These are phyloP conservation scores for Aspergillus cavernicola DNA, from an alignment of 495 filamentous ascomycete genomes.

Conservation along the genomic window DNA sequence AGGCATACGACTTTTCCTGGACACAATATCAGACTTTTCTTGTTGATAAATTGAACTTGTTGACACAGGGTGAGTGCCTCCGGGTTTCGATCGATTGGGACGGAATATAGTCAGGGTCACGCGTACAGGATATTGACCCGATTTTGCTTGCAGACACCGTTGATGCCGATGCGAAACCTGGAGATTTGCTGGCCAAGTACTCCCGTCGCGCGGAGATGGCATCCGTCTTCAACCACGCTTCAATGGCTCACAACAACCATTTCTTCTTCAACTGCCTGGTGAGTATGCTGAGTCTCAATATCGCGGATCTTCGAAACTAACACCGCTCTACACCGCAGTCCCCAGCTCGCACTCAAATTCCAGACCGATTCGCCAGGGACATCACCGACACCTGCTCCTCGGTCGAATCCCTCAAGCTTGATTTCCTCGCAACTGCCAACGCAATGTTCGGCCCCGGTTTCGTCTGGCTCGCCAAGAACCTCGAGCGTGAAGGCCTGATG, in stretches of 20 bases:
- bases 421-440: conserved; percentile 76
- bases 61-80: conserved; percentile 65
- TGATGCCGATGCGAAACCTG: conserved; percentile 51
- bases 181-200: conserved; percentile 68
- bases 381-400: conserved; percentile 71
- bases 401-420: conserved; percentile 70
- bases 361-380: conserved; percentile 40
- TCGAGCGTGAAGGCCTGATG: conserved; percentile 48
- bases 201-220: conserved; percentile 76
- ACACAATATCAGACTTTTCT: conserved; percentile 72
- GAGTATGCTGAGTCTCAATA: too few species aligned
- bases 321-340: conserved; percentile 31
- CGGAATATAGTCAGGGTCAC: not conserved
- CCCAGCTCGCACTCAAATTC: conserved; percentile 48
- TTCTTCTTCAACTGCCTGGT: conserved; percentile 81
- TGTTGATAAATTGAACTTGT: conserved; percentile 67
- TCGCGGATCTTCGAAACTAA: too few species aligned
- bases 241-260: conserved; percentile 94
- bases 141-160: conserved; percentile 42
- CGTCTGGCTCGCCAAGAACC: conserved; percentile 80
- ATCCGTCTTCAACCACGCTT: conserved; percentile 87
- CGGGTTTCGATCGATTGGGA: conserved; percentile 6
- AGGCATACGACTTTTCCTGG: conserved; percentile 73
- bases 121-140: too few species aligned
- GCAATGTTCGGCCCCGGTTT: conserved; percentile 97